Percentiles rank a stretch among this genome's conserved stretches.
Conservation (phyloP, 495 filamentous ascomycete species). For the Aspergillus sclerotiicarbonarius region DNA sequence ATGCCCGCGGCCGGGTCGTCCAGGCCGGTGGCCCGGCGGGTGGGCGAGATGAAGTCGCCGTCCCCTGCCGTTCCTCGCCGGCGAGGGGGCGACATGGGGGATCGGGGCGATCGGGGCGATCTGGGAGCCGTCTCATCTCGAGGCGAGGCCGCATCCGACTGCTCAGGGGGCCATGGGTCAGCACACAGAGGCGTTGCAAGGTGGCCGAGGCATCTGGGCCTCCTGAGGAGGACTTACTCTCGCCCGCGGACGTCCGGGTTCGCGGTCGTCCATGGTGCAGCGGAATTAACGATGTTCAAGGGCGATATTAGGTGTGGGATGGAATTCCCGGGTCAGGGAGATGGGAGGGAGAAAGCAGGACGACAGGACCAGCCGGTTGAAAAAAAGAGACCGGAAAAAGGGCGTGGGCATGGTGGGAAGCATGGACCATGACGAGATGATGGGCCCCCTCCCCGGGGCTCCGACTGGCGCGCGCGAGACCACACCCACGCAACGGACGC, state of each 20-base stretch:
- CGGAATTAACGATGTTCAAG: background rate
- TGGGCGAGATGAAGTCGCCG: constrained; percentile 13
- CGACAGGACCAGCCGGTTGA: background rate
- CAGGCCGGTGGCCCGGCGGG: constrained; percentile 4
- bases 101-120: too few species aligned
- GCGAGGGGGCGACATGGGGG: constrained; percentile 3
- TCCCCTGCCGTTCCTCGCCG: background rate
- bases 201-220: background rate
- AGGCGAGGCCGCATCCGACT: constrained; percentile 1
- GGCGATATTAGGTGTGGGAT: background rate
- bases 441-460: background rate
- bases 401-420: too few species aligned
- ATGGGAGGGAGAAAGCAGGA: background rate
- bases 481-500: background rate
- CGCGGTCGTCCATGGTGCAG: background rate
- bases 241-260: constrained; percentile 4
- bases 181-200: background rate
- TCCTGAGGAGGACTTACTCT: constrained; percentile 1
- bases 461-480: background rate
- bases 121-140: background rate
- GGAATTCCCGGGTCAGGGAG: background rate
- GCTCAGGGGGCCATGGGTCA: background rate
- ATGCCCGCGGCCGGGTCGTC: constrained; percentile 8
- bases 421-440: background rate
- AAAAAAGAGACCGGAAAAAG: too few species aligned